phyloP scores from a whole-genome alignment of 306 rosid species.

The Gastrolobium bilobum region DNA sequence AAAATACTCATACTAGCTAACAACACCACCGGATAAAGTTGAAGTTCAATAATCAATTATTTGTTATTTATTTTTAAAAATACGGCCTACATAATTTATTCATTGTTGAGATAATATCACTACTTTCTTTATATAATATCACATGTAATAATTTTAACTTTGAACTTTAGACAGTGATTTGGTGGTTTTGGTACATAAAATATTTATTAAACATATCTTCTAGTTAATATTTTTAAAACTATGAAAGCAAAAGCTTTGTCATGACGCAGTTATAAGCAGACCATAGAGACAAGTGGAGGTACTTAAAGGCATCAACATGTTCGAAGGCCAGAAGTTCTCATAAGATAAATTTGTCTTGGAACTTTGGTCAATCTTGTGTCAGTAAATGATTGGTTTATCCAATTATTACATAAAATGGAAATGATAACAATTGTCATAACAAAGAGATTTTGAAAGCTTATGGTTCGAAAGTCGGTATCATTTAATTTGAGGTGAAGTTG shows the following conservation, averaged over 20 bases:
- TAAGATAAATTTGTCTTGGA: conserved; percentile 17
- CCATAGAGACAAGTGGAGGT: conserved; percentile 2
- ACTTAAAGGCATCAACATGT: conserved; percentile 32
- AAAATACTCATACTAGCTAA: background rate
- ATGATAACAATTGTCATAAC: background rate
- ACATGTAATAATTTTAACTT: background rate
- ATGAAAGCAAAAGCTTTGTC: conserved; percentile 41
- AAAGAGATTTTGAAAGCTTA: background rate
- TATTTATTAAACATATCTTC: background rate
- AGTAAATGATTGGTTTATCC: conserved; percentile 19
- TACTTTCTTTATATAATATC: background rate
- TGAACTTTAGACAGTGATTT: conserved; percentile 10
- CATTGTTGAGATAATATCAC: background rate
- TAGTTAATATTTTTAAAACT: background rate
- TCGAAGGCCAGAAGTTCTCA: conserved; percentile 2
- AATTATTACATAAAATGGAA: background rate
- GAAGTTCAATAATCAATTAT: conserved; percentile 10
- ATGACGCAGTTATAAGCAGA: background rate
- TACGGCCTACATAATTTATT: background rate
- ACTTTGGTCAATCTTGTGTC: conserved; percentile 25
- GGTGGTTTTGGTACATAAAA: conserved; percentile 36
- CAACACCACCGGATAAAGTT: background rate
- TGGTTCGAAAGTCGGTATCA: background rate
- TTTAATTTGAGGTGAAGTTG: conserved; percentile 9
- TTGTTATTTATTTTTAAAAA: background rate